A percentile compares a stretch with the other conserved stretches of the same genome.
phyloP scores from a whole-genome alignment of 495 filamentous ascomycete genomes.

The Parachaetomium inaequale region DNA sequence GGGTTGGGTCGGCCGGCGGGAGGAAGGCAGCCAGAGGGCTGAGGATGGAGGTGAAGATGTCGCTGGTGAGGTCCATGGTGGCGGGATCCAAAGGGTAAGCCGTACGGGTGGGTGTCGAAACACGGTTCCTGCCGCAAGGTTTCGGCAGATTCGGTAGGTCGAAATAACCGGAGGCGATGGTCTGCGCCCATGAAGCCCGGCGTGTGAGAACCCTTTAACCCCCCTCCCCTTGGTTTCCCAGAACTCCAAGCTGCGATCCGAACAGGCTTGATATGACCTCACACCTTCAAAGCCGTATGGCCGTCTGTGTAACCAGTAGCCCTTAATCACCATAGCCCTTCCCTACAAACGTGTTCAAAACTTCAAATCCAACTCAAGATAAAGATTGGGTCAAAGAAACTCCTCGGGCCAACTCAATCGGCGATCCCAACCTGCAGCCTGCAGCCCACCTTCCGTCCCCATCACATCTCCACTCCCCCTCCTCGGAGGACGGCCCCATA shows the following conservation, averaged over 20 bases:
- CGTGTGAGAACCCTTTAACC: not conserved
- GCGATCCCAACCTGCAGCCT: not conserved
- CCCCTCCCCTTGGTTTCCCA: not conserved
- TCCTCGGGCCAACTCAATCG: not conserved
- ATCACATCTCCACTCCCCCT: too few species aligned
- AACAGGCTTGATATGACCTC: not conserved
- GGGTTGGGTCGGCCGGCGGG: not conserved
- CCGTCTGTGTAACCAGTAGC: not conserved
- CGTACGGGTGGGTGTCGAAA: not conserved
- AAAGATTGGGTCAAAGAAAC: not conserved
- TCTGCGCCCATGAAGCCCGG: not conserved
- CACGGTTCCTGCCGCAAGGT: not conserved
- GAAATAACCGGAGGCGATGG: not conserved
- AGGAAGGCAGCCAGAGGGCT: slow-evolving; percentile 29
- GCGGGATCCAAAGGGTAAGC: not conserved
- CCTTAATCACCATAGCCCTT: not conserved
- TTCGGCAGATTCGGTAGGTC: not conserved
- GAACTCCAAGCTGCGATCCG: not conserved
- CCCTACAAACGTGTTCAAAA: too few species aligned
- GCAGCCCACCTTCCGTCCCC: not conserved
- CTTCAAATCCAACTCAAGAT: not conserved
- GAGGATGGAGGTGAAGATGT: slow-evolving; percentile 23
- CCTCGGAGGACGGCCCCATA: too few species aligned
- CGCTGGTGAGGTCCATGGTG: slow-evolving; percentile 30
- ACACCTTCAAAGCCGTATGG: not conserved